phyloP scores from a whole-genome alignment of 2,329 filamentous ascomycete genomes.

The Fusarium xyrophilum region DNA sequence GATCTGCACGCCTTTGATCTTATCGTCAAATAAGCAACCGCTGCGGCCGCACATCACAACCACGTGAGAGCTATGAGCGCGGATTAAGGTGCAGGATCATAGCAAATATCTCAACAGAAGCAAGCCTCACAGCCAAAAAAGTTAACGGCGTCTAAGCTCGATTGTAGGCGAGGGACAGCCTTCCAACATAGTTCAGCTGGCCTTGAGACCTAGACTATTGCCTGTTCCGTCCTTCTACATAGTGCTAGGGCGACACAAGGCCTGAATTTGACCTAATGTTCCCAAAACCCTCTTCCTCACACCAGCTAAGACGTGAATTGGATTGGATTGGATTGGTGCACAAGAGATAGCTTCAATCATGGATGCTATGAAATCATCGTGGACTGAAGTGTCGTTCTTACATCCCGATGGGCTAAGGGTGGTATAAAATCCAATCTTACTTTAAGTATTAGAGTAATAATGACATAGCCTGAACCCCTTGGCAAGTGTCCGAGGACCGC shows the following conservation, averaged over 20 bases:
- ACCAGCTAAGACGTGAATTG: neutral
- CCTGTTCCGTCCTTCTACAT: neutral
- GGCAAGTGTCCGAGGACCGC: neutral
- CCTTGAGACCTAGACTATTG: neutral
- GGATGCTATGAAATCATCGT: conserved; percentile 27
- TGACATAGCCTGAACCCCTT: too few relatives aligned
- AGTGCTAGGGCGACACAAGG: conserved; percentile 4
- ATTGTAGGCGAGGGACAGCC: neutral
- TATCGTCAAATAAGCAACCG: conserved; percentile 10
- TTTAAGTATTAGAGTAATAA: too few relatives aligned
- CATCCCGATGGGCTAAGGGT: conserved; percentile 27
- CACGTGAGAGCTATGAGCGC: neutral
- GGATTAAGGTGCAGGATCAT: conserved; percentile 1
- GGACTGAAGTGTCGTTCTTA: neutral
- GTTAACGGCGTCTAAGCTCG: conserved; percentile 6
- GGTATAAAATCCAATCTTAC: too few relatives aligned
- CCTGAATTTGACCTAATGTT: neutral
- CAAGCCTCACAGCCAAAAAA: conserved; percentile 7
- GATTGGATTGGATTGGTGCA: neutral
- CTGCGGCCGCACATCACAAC: conserved; percentile 5
- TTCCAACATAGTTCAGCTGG: conserved; percentile 4
- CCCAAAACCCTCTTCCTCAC: conserved; percentile 6
- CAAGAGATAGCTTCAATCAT: conserved; percentile 11
- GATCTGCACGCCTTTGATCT: conserved; percentile 1
- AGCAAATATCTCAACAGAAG: neutral